These are phyloP conservation scores for Massarina eburnea DNA, from an alignment of 2,329 filamentous ascomycete genomes.

Conservation along the genomic window DNA sequence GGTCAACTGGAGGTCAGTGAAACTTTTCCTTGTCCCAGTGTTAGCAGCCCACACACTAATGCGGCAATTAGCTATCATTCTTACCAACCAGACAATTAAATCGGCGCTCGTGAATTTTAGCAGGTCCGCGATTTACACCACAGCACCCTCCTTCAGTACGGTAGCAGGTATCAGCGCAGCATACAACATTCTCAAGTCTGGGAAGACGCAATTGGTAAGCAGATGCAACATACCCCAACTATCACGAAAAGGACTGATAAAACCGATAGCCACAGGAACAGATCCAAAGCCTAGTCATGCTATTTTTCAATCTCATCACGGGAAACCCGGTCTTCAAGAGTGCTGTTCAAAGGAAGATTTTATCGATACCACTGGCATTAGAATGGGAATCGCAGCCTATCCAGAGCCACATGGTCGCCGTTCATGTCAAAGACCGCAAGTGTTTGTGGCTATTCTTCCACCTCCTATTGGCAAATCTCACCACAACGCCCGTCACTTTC, in stretches of 20 bases:
- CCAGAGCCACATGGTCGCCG: slow-evolving; percentile 5
- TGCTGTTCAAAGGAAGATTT: not conserved
- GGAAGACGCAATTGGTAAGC: too few species aligned
- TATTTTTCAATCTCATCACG: not conserved
- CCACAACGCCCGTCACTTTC: not conserved
- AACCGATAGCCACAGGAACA: not conserved
- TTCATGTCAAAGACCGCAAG: not conserved
- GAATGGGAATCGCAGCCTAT: not conserved
- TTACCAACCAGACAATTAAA: slow-evolving; percentile 15
- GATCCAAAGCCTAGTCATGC: not conserved
- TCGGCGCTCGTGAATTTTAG: slow-evolving; percentile 9
- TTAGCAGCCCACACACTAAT: not conserved
- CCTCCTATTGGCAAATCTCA: not conserved
- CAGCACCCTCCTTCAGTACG: slow-evolving; percentile 37
- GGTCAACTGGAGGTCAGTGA: slow-evolving; percentile 25
- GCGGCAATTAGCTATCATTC: slow-evolving; percentile 11
- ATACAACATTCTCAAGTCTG: slow-evolving; percentile 22
- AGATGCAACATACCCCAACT: not conserved
- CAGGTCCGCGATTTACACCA: slow-evolving; percentile 33
- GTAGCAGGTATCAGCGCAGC: slow-evolving; percentile 40
- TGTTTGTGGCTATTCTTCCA: not conserved
- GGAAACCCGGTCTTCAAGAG: too few species aligned
- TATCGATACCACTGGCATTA: not conserved
- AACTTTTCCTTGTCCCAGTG: not conserved
- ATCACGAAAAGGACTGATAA: slow-evolving; percentile 4